Evolutionary conservation across 2,329 filamentous ascomycete species (phyloP), one percentile per base, ranked within the genome.

Genomic region (Dactylonectria macrodidyma): DNA sequence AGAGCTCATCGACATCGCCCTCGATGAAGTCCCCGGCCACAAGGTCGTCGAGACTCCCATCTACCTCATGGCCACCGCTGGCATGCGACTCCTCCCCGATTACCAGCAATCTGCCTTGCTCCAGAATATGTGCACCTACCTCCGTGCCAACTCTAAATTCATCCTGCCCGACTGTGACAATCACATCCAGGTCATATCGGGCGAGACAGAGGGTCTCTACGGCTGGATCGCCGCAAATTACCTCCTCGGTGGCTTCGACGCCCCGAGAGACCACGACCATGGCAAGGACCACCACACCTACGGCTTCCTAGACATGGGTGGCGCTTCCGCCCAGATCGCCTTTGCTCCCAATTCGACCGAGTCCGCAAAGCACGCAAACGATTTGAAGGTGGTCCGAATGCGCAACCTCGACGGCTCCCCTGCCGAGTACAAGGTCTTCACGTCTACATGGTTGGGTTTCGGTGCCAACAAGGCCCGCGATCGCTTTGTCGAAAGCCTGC

Each of bases 201-300:
- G 96, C 50, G 95, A 97, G 80, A 98, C 96, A 0, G 96, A 99
- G 81, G 96, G 95, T 3, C 82, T 99, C 34, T 99, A 98, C 76
- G 96, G 96, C 46, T 99, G 96, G 96, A 93, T 99, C 74, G 95
- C 97, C 8, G 93, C 95, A 60, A 99, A 99, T 78, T 99, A 99
- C 77, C 83, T 99, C 34, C 86, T 99, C 1, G 95, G 95, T 33
- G 94, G 95, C 4, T 98, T 99, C 75, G 93, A 98, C 79, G 85
- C 88, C 19, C 91, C 94, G 0, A 84, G 91, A 58, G 83, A 90
- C 14, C 93, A 97, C 75, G 84, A 89, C 60, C 94, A 97, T 79
- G 95, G 94, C 59, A 95, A 97, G 72, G 90, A 89, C 30, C 96
- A 98, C 79, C 93, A 95, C 77, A 99, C 96, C 0, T 99, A 98